phyloP scores from a whole-genome alignment of 805 yeast genomes.

The Ogataea pilisensis region DNA sequence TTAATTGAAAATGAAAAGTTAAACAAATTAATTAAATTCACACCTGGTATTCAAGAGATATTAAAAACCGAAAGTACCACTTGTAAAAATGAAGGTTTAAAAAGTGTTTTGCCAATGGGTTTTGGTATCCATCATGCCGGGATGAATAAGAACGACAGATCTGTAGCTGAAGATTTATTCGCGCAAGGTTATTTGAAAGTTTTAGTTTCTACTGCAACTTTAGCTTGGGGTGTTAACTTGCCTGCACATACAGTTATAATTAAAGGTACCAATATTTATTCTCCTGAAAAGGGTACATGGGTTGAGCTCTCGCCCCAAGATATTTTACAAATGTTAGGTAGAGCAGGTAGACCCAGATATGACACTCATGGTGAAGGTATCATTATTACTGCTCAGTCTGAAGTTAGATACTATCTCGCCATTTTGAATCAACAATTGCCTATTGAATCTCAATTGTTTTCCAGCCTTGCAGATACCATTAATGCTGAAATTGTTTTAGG shows the following conservation, averaged over 20 bases:
- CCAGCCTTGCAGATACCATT: slow-evolving; percentile 63
- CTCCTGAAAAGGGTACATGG: slow-evolving; percentile 90
- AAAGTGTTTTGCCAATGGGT: slow-evolving; percentile 62
- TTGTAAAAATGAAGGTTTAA: slow-evolving; percentile 49
- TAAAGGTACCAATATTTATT: slow-evolving; percentile 90
- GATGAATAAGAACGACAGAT: slow-evolving; percentile 64
- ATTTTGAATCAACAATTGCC: slow-evolving; percentile 89
- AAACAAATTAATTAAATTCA: slow-evolving; percentile 39
- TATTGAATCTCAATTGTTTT: slow-evolving; percentile 81
- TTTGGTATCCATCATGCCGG: slow-evolving; percentile 95
- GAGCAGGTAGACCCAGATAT: slow-evolving; percentile 96
- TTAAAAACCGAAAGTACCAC: slow-evolving; percentile 58
- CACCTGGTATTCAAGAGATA: slow-evolving; percentile 58
- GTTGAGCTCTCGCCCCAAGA: slow-evolving; percentile 92
- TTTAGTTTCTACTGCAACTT: slow-evolving; percentile 84
- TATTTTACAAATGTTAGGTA: slow-evolving; percentile 92
- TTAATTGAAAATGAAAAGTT: slow-evolving; percentile 52
- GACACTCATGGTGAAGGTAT: slow-evolving; percentile 93
- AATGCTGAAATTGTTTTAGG: slow-evolving; percentile 89
- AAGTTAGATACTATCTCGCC: slow-evolving; percentile 83
- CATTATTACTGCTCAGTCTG: slow-evolving; percentile 81
- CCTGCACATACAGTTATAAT: slow-evolving; percentile 95
- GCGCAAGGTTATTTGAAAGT: slow-evolving; percentile 85
- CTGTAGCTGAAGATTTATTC: slow-evolving; percentile 77
- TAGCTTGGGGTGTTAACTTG: slow-evolving; percentile 96